Evolutionary conservation across 495 filamentous ascomycete genomes (phyloP).

Genomic region (Penicillium malachiteum): DNA sequence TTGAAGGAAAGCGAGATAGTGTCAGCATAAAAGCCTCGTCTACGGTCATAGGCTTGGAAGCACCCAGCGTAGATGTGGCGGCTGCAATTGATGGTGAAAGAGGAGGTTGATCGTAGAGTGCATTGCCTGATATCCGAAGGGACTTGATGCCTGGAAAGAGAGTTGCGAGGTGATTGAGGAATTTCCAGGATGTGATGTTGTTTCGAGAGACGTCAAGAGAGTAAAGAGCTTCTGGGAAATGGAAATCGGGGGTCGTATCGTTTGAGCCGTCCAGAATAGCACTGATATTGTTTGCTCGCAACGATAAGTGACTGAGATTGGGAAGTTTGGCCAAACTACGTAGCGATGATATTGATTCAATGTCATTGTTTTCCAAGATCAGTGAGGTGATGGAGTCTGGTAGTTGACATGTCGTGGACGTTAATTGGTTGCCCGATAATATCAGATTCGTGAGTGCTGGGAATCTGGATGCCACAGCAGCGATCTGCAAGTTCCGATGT

Average conservation of each 20-base stretch:
- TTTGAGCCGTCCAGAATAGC: constrained; percentile 20
- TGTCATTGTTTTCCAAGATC: constrained; percentile 72
- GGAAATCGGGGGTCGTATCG: constrained; percentile 23
- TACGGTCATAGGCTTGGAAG: constrained; percentile 46
- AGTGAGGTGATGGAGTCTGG: constrained; percentile 54
- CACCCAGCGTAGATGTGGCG: constrained; percentile 12
- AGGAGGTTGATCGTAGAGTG: constrained; percentile 65
- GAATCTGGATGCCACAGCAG: constrained; percentile 49
- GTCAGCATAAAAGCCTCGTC: constrained; percentile 88
- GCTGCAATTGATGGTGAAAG: constrained; percentile 36
- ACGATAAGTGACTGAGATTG: constrained; percentile 53
- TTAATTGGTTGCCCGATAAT: constrained; percentile 54
- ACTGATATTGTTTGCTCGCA: constrained; percentile 45
- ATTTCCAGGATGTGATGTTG: constrained; percentile 63
- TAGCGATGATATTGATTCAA: constrained; percentile 60
- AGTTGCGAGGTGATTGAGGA: constrained; percentile 62
- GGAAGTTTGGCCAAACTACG: constrained; percentile 55
- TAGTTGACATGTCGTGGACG: constrained; percentile 35
- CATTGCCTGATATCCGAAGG: constrained; percentile 81
- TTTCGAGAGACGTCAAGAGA: constrained; percentile 85
- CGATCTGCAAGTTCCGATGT: constrained; percentile 32
- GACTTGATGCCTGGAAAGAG: constrained; percentile 64
- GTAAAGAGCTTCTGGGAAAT: constrained; percentile 43
- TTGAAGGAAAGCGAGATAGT: constrained; percentile 65
- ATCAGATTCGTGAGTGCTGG: constrained; percentile 57